Conservation (phyloP, 2,329 filamentous ascomycete species). For the Cytospora leucostoma region DNA sequence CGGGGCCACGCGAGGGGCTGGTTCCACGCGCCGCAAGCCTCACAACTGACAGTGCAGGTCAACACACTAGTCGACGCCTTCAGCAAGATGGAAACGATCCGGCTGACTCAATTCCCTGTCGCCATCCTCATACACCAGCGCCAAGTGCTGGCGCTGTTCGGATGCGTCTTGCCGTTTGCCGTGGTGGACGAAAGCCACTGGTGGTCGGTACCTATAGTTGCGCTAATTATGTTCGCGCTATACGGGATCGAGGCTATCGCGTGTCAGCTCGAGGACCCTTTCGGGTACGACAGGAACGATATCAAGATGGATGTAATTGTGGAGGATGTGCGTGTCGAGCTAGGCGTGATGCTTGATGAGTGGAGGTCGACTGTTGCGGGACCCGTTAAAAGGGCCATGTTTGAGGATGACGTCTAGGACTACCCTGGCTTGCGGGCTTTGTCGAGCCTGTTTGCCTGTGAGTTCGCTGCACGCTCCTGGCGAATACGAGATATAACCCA, state of each 20-base stretch:
- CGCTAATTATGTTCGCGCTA: constrained; percentile 12
- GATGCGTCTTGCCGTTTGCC: constrained; percentile 16
- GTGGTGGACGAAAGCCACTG: constrained; percentile 21
- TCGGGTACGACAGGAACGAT: constrained; percentile 18
- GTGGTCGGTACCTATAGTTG: constrained; percentile 16
- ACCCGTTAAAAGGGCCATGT: constrained; percentile 17
- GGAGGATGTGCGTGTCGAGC: constrained; percentile 15
- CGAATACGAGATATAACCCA: background rate
- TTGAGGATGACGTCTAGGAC: constrained; percentile 7
- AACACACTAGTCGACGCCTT: constrained; percentile 15
- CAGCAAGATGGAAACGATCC: constrained; percentile 16
- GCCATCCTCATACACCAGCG: constrained; percentile 18
- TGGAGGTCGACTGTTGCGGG: constrained; percentile 16
- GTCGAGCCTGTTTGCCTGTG: background rate
- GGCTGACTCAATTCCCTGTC: constrained; percentile 16
- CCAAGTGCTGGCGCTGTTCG: constrained; percentile 17
- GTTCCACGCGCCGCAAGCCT: constrained; percentile 20
- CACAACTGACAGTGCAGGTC: constrained; percentile 20
- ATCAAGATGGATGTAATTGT: constrained; percentile 22
- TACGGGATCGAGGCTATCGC: constrained; percentile 19
- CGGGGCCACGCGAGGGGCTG: constrained; percentile 11
- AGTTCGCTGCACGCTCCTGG: background rate
- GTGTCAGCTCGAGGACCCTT: constrained; percentile 17
- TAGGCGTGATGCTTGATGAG: constrained; percentile 20
- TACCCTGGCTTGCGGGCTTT: background rate